phyloP scores from a whole-genome alignment of 148 eudicot species.

The Tetragonia tetragonoides region DNA sequence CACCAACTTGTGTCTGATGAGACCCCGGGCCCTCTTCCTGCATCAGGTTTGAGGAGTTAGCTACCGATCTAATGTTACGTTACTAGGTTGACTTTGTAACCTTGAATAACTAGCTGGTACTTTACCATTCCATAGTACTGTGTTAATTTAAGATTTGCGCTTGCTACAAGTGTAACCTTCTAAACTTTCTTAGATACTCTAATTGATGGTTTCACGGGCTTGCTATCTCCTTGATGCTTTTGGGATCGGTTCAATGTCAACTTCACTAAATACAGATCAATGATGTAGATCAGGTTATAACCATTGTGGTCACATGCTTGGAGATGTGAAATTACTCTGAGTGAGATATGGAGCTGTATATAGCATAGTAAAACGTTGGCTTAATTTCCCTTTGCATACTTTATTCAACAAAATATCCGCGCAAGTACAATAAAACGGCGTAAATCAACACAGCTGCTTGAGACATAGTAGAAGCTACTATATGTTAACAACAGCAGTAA shows the following conservation, averaged over 20 bases:
- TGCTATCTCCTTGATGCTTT: not conserved
- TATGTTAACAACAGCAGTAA: not conserved
- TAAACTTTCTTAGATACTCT: too few relatives aligned
- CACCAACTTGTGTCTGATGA: slow-evolving; percentile 15
- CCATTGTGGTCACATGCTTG: too few relatives aligned
- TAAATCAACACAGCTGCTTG: not conserved
- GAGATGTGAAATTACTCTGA: too few relatives aligned
- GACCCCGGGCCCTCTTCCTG: slow-evolving; percentile 1
- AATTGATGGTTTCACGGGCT: not conserved
- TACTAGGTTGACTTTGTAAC: slow-evolving; percentile 26
- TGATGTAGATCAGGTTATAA: too few relatives aligned
- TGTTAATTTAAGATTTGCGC: slow-evolving; percentile 14
- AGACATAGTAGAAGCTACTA: not conserved
- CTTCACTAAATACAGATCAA: too few relatives aligned
- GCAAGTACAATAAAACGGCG: slow-evolving; percentile 14
- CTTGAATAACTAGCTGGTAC: slow-evolving; percentile 14
- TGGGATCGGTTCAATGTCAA: too few relatives aligned
- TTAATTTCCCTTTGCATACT: not conserved
- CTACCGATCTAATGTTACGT: slow-evolving; percentile 26
- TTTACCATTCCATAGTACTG: slow-evolving; percentile 17
- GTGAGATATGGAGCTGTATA: too few relatives aligned
- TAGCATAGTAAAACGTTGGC: not conserved
- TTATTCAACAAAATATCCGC: slow-evolving; percentile 26
- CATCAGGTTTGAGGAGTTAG: slow-evolving; percentile 19
- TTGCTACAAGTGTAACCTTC: not conserved